phyloP scores from a whole-genome alignment of 78 protist species.

The Cavenderia fasciculata region DNA sequence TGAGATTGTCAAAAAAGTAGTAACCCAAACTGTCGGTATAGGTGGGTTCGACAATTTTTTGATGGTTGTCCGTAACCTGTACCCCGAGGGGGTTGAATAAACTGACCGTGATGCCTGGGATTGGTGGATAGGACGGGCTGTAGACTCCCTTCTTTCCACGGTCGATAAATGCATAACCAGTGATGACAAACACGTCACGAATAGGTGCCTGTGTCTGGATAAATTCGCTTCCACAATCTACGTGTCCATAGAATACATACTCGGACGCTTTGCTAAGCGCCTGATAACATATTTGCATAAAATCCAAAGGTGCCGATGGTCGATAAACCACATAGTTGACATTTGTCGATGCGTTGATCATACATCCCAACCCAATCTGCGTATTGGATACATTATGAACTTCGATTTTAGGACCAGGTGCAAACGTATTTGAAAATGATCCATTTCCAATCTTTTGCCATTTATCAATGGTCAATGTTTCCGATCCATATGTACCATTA shows the following conservation, averaged over 20 bases:
- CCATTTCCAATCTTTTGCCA: constrained; percentile 2
- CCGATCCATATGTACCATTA: neutral
- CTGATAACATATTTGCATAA: constrained; percentile 16
- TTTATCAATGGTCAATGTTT: neutral
- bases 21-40: constrained; percentile 7
- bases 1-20: constrained; percentile 7
- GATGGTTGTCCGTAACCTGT: neutral
- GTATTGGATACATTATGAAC: neutral
- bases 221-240: neutral
- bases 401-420: neutral
- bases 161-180: constrained; percentile 27
- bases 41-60: neutral
- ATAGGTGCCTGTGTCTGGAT: neutral
- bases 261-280: neutral
- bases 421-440: neutral
- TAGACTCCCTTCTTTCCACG: neutral
- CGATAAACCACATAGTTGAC: neutral
- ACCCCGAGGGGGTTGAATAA: neutral
- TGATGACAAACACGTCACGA: neutral
- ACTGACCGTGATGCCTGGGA: neutral
- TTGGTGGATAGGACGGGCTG: neutral
- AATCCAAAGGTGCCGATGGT: constrained; percentile 5
- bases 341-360: neutral
- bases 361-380: constrained; percentile 29
- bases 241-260: constrained; percentile 1